These are phyloP conservation scores for Exidia glandulosa DNA, from an alignment of 768 basidiomycete genomes.

Conservation along the genomic window DNA sequence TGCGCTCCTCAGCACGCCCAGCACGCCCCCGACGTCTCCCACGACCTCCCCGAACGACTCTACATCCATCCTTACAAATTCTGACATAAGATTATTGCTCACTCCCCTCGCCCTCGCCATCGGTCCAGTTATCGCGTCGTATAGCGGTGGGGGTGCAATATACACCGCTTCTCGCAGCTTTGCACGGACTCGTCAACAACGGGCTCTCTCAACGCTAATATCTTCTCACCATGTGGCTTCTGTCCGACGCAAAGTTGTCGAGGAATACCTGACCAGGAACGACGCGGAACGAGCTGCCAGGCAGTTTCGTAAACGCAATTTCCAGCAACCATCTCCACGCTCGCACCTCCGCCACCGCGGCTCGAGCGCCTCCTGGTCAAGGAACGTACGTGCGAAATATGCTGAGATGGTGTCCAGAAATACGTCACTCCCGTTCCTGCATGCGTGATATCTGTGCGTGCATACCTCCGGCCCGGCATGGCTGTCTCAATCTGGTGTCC, in stretches of 20 bases:
- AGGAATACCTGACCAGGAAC: conserved; percentile 41
- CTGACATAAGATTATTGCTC: conserved; percentile 45
- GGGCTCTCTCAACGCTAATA: conserved; percentile 13
- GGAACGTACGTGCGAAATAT: conserved; percentile 20
- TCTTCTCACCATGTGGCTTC: conserved; percentile 57
- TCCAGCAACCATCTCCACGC: not conserved
- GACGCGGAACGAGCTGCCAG: conserved; percentile 51
- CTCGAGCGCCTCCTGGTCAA: conserved; percentile 3
- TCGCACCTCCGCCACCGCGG: conserved; percentile 8
- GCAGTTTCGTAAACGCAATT: not conserved
- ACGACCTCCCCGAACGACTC: conserved; percentile 31
- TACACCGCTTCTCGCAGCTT: conserved; percentile 19
- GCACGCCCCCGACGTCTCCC: not conserved
- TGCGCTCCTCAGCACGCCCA: conserved; percentile 18
- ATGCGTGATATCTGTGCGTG: conserved; percentile 27
- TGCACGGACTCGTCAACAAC: not conserved
- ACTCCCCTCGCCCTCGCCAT: conserved; percentile 27
- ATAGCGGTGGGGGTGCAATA: conserved; percentile 35
- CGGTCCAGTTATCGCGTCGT: conserved; percentile 38
- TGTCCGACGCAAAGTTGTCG: conserved; percentile 57
- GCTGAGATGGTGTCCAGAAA: conserved; percentile 14
- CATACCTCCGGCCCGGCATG: conserved; percentile 34
- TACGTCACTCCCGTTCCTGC: not conserved
- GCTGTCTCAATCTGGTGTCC: conserved; percentile 42
- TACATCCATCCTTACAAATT: conserved; percentile 41